phyloP scores from a whole-genome alignment of 441 rosid species.

The Arabidopsis hybrid region DNA sequence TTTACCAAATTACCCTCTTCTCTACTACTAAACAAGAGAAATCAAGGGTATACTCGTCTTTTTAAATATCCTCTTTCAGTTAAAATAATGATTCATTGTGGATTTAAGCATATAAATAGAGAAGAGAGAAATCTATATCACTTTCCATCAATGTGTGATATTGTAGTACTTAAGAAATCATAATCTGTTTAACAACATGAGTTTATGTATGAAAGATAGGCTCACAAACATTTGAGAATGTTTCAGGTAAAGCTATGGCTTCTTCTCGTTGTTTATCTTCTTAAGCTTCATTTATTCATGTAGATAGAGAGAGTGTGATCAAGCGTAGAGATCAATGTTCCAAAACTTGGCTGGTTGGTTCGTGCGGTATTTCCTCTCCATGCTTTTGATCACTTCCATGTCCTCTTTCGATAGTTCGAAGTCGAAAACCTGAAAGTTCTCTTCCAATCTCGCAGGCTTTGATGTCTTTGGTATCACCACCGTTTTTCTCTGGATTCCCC shows the following conservation, averaged over 20 bases:
- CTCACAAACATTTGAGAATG: slow-evolving; percentile 12
- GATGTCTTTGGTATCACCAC: slow-evolving; percentile 87
- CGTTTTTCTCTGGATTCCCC: slow-evolving; percentile 89
- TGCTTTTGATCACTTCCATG: slow-evolving; percentile 66
- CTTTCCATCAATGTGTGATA: not conserved
- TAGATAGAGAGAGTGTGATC: slow-evolving; percentile 15
- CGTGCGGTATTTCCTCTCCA: slow-evolving; percentile 72
- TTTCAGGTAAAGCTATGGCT: not conserved
- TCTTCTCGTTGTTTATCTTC: slow-evolving; percentile 9
- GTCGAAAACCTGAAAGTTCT: slow-evolving; percentile 71
- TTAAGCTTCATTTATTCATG: slow-evolving; percentile 27
- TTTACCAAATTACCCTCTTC: slow-evolving; percentile 26
- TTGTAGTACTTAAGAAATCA: not conserved
- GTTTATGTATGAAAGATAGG: not conserved
- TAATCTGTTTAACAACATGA: slow-evolving; percentile 10
- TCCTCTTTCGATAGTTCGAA: slow-evolving; percentile 79
- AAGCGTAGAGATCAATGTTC: slow-evolving; percentile 89
- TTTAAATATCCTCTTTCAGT: not conserved
- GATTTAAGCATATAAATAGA: not conserved
- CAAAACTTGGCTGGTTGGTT: slow-evolving; percentile 88
- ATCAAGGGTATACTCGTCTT: slow-evolving; percentile 7
- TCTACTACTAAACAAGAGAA: not conserved
- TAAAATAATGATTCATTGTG: not conserved
- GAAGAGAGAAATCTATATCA: not conserved
- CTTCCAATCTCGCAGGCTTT: slow-evolving; percentile 72